Percentiles rank a stretch among this genome's conserved stretches.
These are phyloP conservation scores for Pilobolus umbonatus DNA, from an alignment of 192 early-diverging fungal species.

Conservation along the genomic window DNA sequence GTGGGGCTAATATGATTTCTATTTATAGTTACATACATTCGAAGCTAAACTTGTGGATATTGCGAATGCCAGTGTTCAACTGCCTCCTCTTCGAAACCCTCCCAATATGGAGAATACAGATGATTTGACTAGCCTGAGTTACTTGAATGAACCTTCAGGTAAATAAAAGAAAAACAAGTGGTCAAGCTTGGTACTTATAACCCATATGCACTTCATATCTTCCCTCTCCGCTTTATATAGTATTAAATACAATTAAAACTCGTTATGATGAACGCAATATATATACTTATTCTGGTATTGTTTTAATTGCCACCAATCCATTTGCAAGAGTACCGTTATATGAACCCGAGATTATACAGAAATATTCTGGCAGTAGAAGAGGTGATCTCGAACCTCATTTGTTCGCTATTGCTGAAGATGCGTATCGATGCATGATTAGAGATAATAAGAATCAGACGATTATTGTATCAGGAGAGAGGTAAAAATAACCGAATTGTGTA, in stretches of 20 bases:
- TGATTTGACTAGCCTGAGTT: constrained; percentile 87
- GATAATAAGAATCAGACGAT: constrained; percentile 97
- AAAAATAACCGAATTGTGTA: neutral
- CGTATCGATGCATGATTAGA: constrained; percentile 92
- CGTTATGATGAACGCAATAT: constrained; percentile 91
- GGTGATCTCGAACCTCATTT: constrained; percentile 97
- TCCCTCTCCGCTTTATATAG: constrained; percentile 31
- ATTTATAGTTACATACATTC: constrained; percentile 62
- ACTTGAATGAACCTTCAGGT: constrained; percentile 90
- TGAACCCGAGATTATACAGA: constrained; percentile 84
- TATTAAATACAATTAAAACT: constrained; percentile 88
- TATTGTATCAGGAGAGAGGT: constrained; percentile 94
- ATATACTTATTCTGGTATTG: constrained; percentile 99
- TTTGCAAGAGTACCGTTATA: constrained; percentile 86
- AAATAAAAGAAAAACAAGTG: neutral
- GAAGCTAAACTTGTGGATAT: constrained; percentile 73
- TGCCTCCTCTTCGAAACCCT: constrained; percentile 94
- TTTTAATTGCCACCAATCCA: constrained; percentile 96
- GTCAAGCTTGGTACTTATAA: no score
- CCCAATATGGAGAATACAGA: constrained; percentile 84
- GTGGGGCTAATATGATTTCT: neutral
- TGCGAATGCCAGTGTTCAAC: constrained; percentile 53
- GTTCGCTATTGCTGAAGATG: constrained; percentile 98
- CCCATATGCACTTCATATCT: constrained; percentile 1
- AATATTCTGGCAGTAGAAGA: constrained; percentile 88